A percentile compares a stretch with the other conserved stretches of the same genome.
Conservation (phyloP, 108 stramenopile genomes). For the Fistulifera pelliculosa region DNA sequence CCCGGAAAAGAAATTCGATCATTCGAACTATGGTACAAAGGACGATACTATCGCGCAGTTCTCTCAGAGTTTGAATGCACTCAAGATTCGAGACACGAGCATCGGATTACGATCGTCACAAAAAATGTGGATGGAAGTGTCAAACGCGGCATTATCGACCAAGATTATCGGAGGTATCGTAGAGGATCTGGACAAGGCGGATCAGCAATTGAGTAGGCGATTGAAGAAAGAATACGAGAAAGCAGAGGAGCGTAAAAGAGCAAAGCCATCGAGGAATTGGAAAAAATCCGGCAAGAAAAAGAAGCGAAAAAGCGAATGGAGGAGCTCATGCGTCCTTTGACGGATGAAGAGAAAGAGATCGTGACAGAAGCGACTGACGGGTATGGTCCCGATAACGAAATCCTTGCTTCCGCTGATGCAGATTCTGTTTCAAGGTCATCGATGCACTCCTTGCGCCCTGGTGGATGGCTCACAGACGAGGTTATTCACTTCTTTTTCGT, state of each 20-base stretch:
- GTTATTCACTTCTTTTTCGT: constrained; percentile 91
- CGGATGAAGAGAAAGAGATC: constrained; percentile 43
- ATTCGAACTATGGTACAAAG: not conserved
- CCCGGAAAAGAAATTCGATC: constrained; percentile 5
- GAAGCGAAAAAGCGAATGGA: constrained; percentile 49
- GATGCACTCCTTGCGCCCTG: constrained; percentile 57
- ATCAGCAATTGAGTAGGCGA: not conserved
- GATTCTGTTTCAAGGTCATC: constrained; percentile 64
- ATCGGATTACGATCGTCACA: not conserved
- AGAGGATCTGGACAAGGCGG: not conserved
- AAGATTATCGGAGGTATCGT: not conserved
- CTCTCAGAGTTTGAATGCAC: not conserved
- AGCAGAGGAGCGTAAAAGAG: no score
- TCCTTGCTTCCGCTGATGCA: constrained; percentile 46
- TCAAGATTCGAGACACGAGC: constrained; percentile 1
- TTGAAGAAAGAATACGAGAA: not conserved
- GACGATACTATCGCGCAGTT: not conserved
- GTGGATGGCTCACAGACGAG: constrained; percentile 95
- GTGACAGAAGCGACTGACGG: constrained; percentile 49
- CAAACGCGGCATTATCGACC: not conserved
- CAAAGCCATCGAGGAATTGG: constrained; percentile 10
- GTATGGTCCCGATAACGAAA: constrained; percentile 29
- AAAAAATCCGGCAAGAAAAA: constrained; percentile 23
- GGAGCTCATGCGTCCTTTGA: constrained; percentile 53
- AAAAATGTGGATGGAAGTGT: constrained; percentile 1